Evolutionary conservation across 306 rosid genomes (phyloP), one percentile per base, ranked within the genome.

Genomic region (Prunus campanulata): DNA sequence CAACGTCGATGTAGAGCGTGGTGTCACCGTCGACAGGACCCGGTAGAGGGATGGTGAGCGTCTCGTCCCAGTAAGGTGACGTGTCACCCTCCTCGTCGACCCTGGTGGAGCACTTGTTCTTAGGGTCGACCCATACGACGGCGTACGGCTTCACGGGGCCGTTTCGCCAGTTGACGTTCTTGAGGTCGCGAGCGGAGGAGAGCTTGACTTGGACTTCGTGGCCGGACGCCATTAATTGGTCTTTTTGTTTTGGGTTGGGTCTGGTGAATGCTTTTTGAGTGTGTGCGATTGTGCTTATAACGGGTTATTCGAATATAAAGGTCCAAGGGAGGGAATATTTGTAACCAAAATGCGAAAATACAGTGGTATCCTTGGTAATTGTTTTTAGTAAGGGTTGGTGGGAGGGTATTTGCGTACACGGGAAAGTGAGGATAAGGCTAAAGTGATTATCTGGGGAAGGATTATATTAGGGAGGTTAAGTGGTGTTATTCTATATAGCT

Each of bases 91-190:
- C 44, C 3, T 82, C 83, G 68, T 91, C 96, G 16, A 88, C 87
- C 0, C 18, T 79, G 22, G 91, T 78, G 46, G 95, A 80, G 68
- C 80, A 68, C 42, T 88, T 92, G 81, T 68, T 77, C 2, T 59
- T 78, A 1, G 97, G 81, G 48, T 94, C 96, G 1, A 90, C 90
- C 96, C 97, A 94, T 3, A 92, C 89, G 81, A 94, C 96, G 82
- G 83, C 97, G 86, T 94, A 94, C 0, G 98, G 95, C 56, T 60
- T 80, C 72, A 78, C 78, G 0, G 78, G 30, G 7, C 98, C 98
- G 79, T 89, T 48, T 30, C 93, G 93, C 98, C 98, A 92, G 82
- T 94, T 94, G 62, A 93, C 87, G 86, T 93, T 93, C 84, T 93
- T 93, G 42, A 93, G 83, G 19, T 77, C 85, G 22, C 48, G 84